A percentile compares a stretch with the other conserved stretches of the same genome.
Conservation (phyloP, 257 asterid species). For the Solanum megistacrolobum region DNA sequence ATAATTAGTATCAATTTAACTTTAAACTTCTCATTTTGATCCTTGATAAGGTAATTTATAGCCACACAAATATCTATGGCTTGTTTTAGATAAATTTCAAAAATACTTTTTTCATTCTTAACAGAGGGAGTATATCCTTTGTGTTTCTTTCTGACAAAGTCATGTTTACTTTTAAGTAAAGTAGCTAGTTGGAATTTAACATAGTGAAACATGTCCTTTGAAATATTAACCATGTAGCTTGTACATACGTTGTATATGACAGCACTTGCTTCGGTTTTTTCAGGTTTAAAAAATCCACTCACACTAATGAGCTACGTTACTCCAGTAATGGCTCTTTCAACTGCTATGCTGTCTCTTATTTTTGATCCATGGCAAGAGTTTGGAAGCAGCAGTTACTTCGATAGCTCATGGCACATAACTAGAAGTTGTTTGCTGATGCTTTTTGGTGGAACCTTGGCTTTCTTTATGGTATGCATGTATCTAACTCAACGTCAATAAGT, state of each 20-base stretch:
- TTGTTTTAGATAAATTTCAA: neutral
- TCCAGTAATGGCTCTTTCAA: slow-evolving; percentile 91
- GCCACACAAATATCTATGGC: neutral
- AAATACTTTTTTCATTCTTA: neutral
- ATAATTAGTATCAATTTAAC: neutral
- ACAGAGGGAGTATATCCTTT: neutral
- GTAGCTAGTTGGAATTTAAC: neutral
- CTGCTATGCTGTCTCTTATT: slow-evolving; percentile 71
- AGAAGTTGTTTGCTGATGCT: slow-evolving; percentile 90
- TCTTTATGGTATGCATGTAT: slow-evolving; percentile 71
- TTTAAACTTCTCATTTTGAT: neutral
- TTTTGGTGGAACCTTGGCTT: slow-evolving; percentile 96
- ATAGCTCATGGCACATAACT: slow-evolving; percentile 70
- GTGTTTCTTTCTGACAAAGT: neutral
- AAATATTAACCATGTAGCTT: neutral
- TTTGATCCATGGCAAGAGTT: slow-evolving; percentile 94
- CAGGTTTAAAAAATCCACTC: slow-evolving; percentile 95
- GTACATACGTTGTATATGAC: slow-evolving; percentile 1
- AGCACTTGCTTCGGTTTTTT: slow-evolving; percentile 7
- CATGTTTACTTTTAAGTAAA: neutral
- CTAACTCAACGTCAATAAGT: neutral
- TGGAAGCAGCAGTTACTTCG: slow-evolving; percentile 51
- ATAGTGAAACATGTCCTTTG: neutral
- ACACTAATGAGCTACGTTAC: slow-evolving; percentile 95
- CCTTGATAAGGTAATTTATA: neutral